Base-by-base conservation (phyloP, 345 rosid genomes). In the Turnera subulata region DNA sequence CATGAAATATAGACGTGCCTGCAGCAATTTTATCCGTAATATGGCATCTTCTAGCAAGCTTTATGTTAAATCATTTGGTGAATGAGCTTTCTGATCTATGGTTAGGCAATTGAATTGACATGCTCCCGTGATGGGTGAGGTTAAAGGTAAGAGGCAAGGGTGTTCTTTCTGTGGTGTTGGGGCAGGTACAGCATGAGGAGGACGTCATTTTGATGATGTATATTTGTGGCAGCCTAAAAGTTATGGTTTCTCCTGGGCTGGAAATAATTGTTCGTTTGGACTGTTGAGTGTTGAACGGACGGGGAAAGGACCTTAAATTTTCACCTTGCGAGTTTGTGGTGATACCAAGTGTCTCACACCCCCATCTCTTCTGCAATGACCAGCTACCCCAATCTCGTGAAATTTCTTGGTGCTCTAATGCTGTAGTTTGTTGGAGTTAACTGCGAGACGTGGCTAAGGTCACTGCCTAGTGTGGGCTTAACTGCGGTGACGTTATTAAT, bases 401-500 rank as follows among this genome's bases (percentile, higher is more conserved):
- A 6, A 37, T 20, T 74, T 74, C 50, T 43, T 71, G 12, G 1
- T 32, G 64, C 5, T 42, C 54, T 24, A 35, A 59, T 13, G 63
- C 68, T 39, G n/a, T n/a, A n/a, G n/a, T 71, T 70, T 11, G 64
- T 68, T 1, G 79, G 79, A 1, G 61, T 79, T 4, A 71, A 67
- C 62, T 22, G 6, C 29, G 58, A 4, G 79, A 76, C 23, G 26
- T 35, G 8, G 58, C 49, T 0, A 76, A 76, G 65, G 62, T 74
- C 15, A 43, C 19, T 6, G n/a, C 14, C 10, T 73, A 76, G 39
- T 74, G 73, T 11, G 73, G 65, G 7, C 70, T 67, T 0, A 22
- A 4, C 0, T 76, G 74, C 19, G 17, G 6, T 1, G 38, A 15
- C 22, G 43, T 51, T 14, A 51, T 16, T 11, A 76, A 67, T 59